Conservation (phyloP, 495 filamentous ascomycete species). For the Penicillium parvum region DNA sequence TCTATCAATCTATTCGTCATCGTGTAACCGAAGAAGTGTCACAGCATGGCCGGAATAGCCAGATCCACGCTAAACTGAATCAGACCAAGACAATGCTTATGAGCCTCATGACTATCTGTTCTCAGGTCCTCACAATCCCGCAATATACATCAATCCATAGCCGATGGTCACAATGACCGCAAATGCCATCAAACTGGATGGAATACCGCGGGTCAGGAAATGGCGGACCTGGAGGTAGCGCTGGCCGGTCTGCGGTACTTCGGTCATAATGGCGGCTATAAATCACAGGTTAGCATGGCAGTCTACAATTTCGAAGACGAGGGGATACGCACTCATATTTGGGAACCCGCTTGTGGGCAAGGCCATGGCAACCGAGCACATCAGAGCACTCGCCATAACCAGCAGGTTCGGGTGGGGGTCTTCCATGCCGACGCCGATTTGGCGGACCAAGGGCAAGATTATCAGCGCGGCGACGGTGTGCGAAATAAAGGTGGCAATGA, state of each 20-base stretch:
- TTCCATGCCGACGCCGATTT: conserved; percentile 78
- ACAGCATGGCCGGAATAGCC: too few species aligned
- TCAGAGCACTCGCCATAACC: conserved; percentile 77
- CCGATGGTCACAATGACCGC: conserved; percentile 79
- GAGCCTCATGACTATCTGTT: too few species aligned
- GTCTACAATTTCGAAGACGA: background rate
- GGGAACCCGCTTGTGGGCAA: conserved; percentile 95
- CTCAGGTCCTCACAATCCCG: conserved; percentile 66
- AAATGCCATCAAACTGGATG: conserved; percentile 75
- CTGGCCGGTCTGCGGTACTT: conserved; percentile 85
- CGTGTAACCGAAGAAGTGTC: background rate
- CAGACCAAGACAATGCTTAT: background rate
- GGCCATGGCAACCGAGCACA: conserved; percentile 76
- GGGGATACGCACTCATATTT: conserved; percentile 85
- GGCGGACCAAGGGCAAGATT: conserved; percentile 81
- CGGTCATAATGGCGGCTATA: conserved; percentile 97
- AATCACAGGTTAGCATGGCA: conserved; percentile 19
- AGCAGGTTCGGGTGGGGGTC: conserved; percentile 90
- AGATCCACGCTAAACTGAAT: too few species aligned
- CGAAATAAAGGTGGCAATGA: conserved; percentile 96
- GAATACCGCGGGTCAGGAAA: conserved; percentile 87
- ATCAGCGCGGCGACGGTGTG: conserved; percentile 97
- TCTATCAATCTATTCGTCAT: conserved; percentile 2
- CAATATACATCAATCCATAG: conserved; percentile 80
- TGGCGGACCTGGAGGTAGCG: conserved; percentile 89